Evolutionary conservation across 768 basidiomycete genomes (phyloP), one percentile per base, ranked within the genome.

Genomic region (Tricholoma furcatifolium): DNA sequence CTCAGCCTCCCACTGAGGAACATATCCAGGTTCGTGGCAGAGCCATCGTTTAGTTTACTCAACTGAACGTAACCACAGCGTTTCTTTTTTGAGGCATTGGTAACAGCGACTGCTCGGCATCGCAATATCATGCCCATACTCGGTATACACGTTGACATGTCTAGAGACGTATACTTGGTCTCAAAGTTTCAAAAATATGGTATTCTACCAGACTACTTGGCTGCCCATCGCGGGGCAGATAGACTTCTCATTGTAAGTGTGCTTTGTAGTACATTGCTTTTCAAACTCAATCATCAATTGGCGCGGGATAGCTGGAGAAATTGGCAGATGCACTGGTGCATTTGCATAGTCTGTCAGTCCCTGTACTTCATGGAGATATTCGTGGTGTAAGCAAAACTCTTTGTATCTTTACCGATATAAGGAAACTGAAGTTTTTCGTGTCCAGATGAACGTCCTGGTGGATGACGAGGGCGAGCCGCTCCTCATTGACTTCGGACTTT

Each of bases 361-460:
- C 60, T 5, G 31, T 59, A 23, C 27, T 59, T 17, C 60, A 62
- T 32, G 60, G 58, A 11, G 60, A 62, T 24, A 36, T 62, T 6
- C 55, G 58, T 39, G 60, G 51, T 8, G 60, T 55, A 53, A 43
- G 55, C 46, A 4, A 11, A 9, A 2, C 12, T 24, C 34, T 9
- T 38, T 23, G n/a, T 6, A n/a, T 23, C 30, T 15, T 27, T 27
- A 27, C 3, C 7, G 7, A 27, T 27, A 7, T 7, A 27, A 27
- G n/a, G 10, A 11, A n/a, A 23, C 40, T 42, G 20, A 24, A 14
- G 20, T 38, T 38, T 6, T 17, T 42, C 20, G 6, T 18, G 2
- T 9, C 7, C 20, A 62, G 60, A 43, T 46, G 44, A 62, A 62
- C 47, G 42, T 62, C 7, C 20, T 62, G 10, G 46, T 60, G n/a